Conservation (phyloP, 805 yeast species). For the Candida tammaniensis region DNA sequence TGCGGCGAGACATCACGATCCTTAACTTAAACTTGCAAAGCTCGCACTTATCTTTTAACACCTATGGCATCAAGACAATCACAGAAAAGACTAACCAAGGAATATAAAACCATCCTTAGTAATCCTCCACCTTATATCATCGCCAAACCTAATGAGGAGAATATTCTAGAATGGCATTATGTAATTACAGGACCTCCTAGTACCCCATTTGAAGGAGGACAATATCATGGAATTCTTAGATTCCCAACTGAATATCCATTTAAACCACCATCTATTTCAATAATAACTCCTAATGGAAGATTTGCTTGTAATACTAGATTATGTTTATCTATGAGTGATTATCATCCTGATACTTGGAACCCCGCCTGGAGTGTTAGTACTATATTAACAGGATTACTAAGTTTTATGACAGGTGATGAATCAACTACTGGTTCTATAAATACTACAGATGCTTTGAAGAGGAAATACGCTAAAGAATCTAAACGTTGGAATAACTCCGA, state of each 20-base stretch:
- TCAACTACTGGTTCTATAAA: constrained; percentile 78
- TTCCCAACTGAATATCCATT: constrained; percentile 88
- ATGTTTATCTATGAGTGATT: constrained; percentile 91
- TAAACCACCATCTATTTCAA: constrained; percentile 85
- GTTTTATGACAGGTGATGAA: constrained; percentile 90
- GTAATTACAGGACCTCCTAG: constrained; percentile 89
- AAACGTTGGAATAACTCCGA: constrained; percentile 55
- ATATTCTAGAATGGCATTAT: constrained; percentile 92
- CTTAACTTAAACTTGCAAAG: no score
- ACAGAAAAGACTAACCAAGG: constrained; percentile 62
- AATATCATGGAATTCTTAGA: constrained; percentile 82
- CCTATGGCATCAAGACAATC: constrained; percentile 43
- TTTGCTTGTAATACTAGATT: constrained; percentile 77
- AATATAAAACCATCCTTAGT: constrained; percentile 71
- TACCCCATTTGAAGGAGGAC: constrained; percentile 83
- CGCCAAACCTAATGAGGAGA: constrained; percentile 84
- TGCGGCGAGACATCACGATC: no score
- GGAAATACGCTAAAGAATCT: constrained; percentile 56
- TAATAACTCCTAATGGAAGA: constrained; percentile 88
- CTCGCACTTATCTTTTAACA: constrained; percentile 1
- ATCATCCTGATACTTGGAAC: constrained; percentile 93
- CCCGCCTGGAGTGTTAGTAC: constrained; percentile 96
- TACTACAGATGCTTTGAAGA: constrained; percentile 59
- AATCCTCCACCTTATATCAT: constrained; percentile 82
- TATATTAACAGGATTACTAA: constrained; percentile 78